Percentiles rank a stretch among this genome's conserved stretches.
Evolutionary conservation across 345 rosid genomes (phyloP).

Genomic region (Murraya koenigii): DNA sequence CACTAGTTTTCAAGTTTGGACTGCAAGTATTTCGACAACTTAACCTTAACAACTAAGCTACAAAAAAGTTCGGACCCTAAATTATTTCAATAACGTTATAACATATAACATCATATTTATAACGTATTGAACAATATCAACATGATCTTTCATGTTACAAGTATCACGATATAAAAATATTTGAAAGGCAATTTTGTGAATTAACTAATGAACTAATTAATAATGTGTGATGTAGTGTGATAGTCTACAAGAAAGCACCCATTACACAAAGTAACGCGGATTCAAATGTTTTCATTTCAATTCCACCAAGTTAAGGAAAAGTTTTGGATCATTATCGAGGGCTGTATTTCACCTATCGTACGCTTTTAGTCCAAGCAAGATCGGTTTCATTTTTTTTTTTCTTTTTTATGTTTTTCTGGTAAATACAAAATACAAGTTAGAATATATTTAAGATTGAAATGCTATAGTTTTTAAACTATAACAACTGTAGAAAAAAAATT

Average conservation of each 20-base stretch:
- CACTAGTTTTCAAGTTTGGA: too few relatives aligned
- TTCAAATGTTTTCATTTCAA: too few relatives aligned
- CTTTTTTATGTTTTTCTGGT: too few relatives aligned
- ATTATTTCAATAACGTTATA: not conserved
- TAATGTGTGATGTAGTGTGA: slow-evolving; percentile 3
- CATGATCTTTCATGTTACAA: too few relatives aligned
- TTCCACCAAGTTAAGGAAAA: not conserved
- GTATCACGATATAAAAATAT: too few relatives aligned
- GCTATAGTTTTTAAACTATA: too few relatives aligned
- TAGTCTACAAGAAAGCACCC: slow-evolving; percentile 5
- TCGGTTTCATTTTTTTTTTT: not conserved
- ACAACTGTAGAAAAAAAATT: too few relatives aligned
- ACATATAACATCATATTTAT: not conserved
- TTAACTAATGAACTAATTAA: slow-evolving; percentile 15
- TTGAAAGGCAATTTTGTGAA: not conserved
- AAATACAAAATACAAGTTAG: not conserved
- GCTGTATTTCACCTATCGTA: not conserved
- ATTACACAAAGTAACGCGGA: not conserved
- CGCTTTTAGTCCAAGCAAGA: not conserved
- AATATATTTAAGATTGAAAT: too few relatives aligned
- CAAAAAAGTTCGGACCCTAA: not conserved
- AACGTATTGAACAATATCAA: too few relatives aligned
- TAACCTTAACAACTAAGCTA: not conserved
- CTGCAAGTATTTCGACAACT: too few relatives aligned
- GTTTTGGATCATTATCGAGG: not conserved